A percentile compares a stretch with the other conserved stretches of the same genome.
Evolutionary conservation across 495 filamentous ascomycete species (phyloP).

Genomic region (Penicillium paxilli): DNA sequence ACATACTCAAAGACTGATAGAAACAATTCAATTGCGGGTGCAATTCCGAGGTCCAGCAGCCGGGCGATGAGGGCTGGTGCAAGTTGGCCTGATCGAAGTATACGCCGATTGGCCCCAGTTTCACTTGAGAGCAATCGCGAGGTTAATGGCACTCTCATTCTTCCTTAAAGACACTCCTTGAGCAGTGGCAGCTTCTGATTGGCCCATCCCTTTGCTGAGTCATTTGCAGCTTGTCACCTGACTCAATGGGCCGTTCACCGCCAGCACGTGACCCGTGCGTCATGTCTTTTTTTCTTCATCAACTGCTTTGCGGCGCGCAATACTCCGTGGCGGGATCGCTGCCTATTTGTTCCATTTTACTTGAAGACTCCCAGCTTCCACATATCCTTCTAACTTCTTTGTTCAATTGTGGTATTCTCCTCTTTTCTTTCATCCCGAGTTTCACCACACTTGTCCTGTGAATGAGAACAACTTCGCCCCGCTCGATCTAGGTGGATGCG

Average conservation of each 20-base stretch:
- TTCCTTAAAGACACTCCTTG: too few relatives aligned
- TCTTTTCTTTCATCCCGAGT: background rate
- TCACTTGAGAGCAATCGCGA: conserved; percentile 17
- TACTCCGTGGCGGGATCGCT: conserved; percentile 12
- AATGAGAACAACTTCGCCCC: background rate
- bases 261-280: conserved; percentile 28
- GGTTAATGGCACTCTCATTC: too few relatives aligned
- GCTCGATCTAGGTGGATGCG: background rate
- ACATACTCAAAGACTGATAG: conserved; percentile 5
- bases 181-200: conserved; percentile 37
- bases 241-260: background rate
- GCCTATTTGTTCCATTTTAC: conserved; percentile 2
- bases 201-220: conserved; percentile 18
- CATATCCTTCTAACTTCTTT: background rate
- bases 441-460: background rate
- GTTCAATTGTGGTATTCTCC: conserved; percentile 1
- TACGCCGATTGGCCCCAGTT: conserved; percentile 7
- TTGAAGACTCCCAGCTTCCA: too few relatives aligned
- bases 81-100: conserved; percentile 27
- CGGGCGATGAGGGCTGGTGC: conserved; percentile 13
- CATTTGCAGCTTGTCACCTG: conserved; percentile 4
- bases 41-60: conserved; percentile 1
- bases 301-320: background rate
- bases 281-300: too few relatives aligned
- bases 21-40: conserved; percentile 13